A percentile compares a stretch with the other conserved stretches of the same genome.
These are phyloP conservation scores for Neonectria punicea DNA, from an alignment of 2,329 filamentous ascomycete genomes.

Conservation along the genomic window DNA sequence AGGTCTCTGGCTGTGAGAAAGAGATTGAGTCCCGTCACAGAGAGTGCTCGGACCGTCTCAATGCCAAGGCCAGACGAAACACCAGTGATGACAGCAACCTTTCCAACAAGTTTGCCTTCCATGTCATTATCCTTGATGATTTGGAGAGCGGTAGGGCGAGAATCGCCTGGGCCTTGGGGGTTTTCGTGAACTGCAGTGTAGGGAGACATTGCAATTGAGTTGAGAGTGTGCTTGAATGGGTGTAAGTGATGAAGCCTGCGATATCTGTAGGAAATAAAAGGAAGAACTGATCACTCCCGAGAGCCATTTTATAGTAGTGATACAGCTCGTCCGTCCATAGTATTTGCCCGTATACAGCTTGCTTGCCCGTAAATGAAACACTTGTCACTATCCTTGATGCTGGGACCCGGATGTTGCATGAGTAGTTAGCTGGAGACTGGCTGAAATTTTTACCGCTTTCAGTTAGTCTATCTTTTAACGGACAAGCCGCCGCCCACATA, in stretches of 20 bases:
- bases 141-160: conserved; percentile 29
- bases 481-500: neutral
- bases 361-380: neutral
- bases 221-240: neutral
- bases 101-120: conserved; percentile 17
- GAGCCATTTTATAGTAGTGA: neutral
- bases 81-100: conserved; percentile 26
- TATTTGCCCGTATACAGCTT: neutral
- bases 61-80: conserved; percentile 18
- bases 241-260: neutral
- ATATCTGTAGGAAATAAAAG: neutral
- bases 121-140: conserved; percentile 17
- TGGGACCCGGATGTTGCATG: too few species aligned
- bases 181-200: conserved; percentile 3
- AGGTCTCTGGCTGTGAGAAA: conserved; percentile 15
- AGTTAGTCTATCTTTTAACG: neutral
- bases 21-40: conserved; percentile 6
- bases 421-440: neutral
- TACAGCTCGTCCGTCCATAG: neutral
- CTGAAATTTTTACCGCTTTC: conserved; percentile 22
- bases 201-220: conserved; percentile 11
- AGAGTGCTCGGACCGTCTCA: conserved; percentile 13
- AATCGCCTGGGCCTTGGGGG: conserved; percentile 28
- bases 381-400: neutral
- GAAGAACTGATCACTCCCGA: neutral